Conservation (phyloP, 257 asterid species). For the Ophiorrhiza pumila region DNA sequence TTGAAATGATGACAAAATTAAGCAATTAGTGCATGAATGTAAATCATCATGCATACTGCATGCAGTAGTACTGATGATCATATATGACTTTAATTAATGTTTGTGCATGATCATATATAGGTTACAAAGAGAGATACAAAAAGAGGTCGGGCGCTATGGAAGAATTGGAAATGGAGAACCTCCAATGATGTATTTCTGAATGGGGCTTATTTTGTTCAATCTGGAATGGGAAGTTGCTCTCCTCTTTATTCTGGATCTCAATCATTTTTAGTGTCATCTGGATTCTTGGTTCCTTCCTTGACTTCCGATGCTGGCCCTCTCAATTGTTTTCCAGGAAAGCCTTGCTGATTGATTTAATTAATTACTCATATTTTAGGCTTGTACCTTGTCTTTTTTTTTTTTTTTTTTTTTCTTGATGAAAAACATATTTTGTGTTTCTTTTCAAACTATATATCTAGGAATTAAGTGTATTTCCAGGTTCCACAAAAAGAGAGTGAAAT, state of each 20-base stretch:
- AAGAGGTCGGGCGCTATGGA: conserved; percentile 1
- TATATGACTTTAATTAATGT: too few species aligned
- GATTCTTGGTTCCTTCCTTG: conserved; percentile 12
- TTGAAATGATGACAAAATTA: too few species aligned
- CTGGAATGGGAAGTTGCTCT: conserved; percentile 12
- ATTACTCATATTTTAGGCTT: too few species aligned
- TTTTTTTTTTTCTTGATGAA: too few species aligned
- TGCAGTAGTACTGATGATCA: too few species aligned
- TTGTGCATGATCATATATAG: neutral
- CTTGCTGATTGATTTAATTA: neutral
- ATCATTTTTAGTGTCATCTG: conserved; percentile 3
- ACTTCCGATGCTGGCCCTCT: conserved; percentile 22
- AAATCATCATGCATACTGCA: too few species aligned
- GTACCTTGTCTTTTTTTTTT: too few species aligned
- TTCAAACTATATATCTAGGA: too few species aligned
- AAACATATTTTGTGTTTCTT: too few species aligned
- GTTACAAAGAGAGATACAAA: conserved; percentile 10
- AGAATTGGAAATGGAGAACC: conserved; percentile 22
- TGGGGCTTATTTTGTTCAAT: conserved; percentile 19
- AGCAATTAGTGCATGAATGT: too few species aligned
- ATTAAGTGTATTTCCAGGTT: too few species aligned
- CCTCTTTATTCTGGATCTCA: conserved; percentile 9
- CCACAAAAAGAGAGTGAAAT: too few species aligned
- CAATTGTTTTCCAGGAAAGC: neutral
- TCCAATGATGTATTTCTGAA: conserved; percentile 11